A percentile compares a stretch with the other conserved stretches of the same genome.
Conservation (phyloP, 805 yeast species). For the Maudiozyma bulderi region DNA sequence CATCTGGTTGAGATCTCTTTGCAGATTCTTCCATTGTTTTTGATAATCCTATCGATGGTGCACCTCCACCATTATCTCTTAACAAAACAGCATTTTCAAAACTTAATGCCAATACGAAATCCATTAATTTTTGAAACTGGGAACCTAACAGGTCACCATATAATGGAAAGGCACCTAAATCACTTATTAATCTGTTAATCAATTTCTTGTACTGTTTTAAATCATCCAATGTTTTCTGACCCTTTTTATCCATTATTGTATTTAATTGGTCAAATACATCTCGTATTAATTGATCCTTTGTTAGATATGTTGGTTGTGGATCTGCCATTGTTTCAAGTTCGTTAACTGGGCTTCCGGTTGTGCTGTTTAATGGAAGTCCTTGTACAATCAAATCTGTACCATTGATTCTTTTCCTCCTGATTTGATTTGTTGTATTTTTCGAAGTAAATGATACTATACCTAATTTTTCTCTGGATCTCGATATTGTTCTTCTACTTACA, state of each 20-base stretch:
- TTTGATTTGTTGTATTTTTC: not conserved
- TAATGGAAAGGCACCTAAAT: not conserved
- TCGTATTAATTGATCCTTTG: not conserved
- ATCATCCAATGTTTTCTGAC: not conserved
- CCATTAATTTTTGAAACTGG: not conserved
- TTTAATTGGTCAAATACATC: not conserved
- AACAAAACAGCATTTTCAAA: not conserved
- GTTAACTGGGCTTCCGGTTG: too few relatives aligned
- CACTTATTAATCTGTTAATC: not conserved
- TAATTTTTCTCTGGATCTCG: slow-evolving; percentile 3
- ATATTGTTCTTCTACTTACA: slow-evolving; percentile 3
- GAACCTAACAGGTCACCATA: not conserved
- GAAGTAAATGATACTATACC: slow-evolving; percentile 1
- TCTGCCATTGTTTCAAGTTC: not conserved
- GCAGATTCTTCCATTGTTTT: not conserved
- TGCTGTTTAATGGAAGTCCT: too few relatives aligned
- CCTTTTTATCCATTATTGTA: not conserved
- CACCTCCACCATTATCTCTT: not conserved
- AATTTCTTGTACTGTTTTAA: not conserved
- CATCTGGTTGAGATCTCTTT: not conserved
- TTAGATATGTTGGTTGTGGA: not conserved
- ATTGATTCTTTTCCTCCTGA: not conserved
- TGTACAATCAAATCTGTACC: too few relatives aligned
- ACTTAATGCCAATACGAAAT: not conserved
- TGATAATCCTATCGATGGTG: not conserved